Percentiles rank a stretch among this genome's conserved stretches.
Conservation (phyloP, 1,139 yeast species). For the Suhomyces maxii region DNA sequence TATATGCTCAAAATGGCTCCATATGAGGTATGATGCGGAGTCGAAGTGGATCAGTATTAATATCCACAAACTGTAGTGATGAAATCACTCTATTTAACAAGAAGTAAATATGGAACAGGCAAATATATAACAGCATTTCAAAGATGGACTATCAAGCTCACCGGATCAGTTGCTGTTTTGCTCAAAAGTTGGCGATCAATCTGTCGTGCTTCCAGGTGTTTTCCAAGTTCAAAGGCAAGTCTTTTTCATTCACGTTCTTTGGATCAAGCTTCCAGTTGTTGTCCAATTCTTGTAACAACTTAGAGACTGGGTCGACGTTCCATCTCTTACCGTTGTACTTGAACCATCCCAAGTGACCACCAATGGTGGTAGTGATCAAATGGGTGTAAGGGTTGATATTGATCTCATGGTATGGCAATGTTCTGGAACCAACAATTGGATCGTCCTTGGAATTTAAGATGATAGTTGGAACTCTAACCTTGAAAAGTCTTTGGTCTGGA, state of each 20-base stretch:
- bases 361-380: conserved; percentile 67
- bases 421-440: conserved; percentile 54
- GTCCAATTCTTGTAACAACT: conserved; percentile 35
- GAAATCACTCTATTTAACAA: too few relatives aligned
- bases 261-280: conserved; percentile 24
- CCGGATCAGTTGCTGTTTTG: not conserved
- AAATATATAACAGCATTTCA: too few relatives aligned
- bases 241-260: conserved; percentile 14
- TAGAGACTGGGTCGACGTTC: conserved; percentile 45
- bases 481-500: conserved; percentile 53
- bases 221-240: conserved; percentile 31
- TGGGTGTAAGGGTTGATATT: conserved; percentile 66
- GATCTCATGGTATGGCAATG: conserved; percentile 62
- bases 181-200: conserved; percentile 12
- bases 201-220: conserved; percentile 37
- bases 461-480: conserved; percentile 53
- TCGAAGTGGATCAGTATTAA: too few relatives aligned
- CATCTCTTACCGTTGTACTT: conserved; percentile 52
- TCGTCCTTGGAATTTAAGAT: conserved; percentile 55
- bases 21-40: too few relatives aligned
- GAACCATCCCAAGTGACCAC: conserved; percentile 82
- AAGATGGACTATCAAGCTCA: too few relatives aligned
- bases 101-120: too few relatives aligned
- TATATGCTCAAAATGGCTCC: too few relatives aligned
- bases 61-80: too few relatives aligned